A percentile compares a stretch with the other conserved stretches of the same genome.
Evolutionary conservation across 768 basidiomycete genomes (phyloP).

Genomic region (Kwoniella botswanensis): DNA sequence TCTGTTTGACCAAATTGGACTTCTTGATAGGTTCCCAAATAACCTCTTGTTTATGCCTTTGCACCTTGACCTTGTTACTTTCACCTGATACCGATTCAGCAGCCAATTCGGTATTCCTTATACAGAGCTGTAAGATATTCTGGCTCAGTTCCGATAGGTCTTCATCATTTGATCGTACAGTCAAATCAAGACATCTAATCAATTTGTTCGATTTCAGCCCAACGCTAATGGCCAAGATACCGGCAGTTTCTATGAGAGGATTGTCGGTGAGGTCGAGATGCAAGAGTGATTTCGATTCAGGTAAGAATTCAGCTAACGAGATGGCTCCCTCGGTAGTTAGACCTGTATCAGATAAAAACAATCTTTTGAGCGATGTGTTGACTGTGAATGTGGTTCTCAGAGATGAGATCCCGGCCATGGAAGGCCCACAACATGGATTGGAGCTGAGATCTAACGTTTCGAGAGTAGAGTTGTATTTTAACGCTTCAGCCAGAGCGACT

Average conservation of each 20-base stretch:
- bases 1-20: slow-evolving; percentile 56
- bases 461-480: slow-evolving; percentile 94
- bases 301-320: slow-evolving; percentile 92
- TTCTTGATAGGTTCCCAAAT: slow-evolving; percentile 61
- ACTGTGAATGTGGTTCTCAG: slow-evolving; percentile 90
- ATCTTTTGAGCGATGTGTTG: slow-evolving; percentile 85
- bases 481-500: slow-evolving; percentile 79
- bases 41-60: slow-evolving; percentile 59
- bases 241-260: slow-evolving; percentile 75
- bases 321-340: slow-evolving; percentile 86
- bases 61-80: not conserved
- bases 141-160: slow-evolving; percentile 71
- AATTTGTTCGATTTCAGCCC: slow-evolving; percentile 79
- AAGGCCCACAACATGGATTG: slow-evolving; percentile 91
- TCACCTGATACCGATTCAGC: slow-evolving; percentile 13
- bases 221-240: slow-evolving; percentile 86
- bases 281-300: slow-evolving; percentile 81
- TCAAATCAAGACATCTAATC: slow-evolving; percentile 90
- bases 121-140: slow-evolving; percentile 86
- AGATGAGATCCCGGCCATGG: slow-evolving; percentile 80
- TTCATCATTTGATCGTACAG: slow-evolving; percentile 72
- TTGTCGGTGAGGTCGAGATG: slow-evolving; percentile 91
- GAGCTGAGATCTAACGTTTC: slow-evolving; percentile 92
- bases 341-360: slow-evolving; percentile 84
- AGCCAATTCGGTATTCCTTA: slow-evolving; percentile 89